Conservation (phyloP, 2,329 filamentous ascomycete species). For the Neonectria hederae region DNA sequence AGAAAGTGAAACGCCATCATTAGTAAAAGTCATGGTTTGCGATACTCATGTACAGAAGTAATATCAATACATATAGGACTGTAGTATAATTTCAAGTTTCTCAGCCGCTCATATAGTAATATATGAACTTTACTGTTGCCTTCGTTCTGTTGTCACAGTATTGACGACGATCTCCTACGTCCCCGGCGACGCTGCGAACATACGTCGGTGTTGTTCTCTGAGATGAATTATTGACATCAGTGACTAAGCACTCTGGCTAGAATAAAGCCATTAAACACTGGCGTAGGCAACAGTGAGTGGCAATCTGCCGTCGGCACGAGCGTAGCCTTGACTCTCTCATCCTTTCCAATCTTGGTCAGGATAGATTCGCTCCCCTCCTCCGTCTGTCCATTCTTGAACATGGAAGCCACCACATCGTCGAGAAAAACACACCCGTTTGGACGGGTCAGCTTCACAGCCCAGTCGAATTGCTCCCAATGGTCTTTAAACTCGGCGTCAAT, state of each 20-base stretch:
- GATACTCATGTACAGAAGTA: background rate
- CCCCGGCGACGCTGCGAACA: too few relatives aligned
- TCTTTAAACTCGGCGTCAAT: constrained; percentile 63
- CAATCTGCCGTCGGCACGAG: constrained; percentile 32
- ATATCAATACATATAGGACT: too few relatives aligned
- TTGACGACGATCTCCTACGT: too few relatives aligned
- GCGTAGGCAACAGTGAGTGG: constrained; percentile 6
- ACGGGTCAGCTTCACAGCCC: constrained; percentile 53
- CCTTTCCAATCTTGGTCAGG: constrained; percentile 35
- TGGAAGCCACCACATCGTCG: constrained; percentile 57
- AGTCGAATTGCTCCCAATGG: constrained; percentile 60
- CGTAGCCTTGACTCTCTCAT: constrained; percentile 40
- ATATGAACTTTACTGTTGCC: too few relatives aligned
- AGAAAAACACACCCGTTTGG: constrained; percentile 55
- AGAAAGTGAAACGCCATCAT: constrained; percentile 22
- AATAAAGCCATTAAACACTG: constrained; percentile 11
- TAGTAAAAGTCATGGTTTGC: background rate
- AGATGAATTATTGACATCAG: background rate
- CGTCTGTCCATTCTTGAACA: constrained; percentile 11
- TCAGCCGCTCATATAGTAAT: too few relatives aligned
- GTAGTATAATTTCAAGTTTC: too few relatives aligned
- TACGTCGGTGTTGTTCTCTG: background rate
- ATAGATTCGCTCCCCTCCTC: constrained; percentile 25
- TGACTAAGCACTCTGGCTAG: background rate
- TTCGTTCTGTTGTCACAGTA: too few relatives aligned